phyloP scores from a whole-genome alignment of 805 yeast species.

The Candida gorgasii region DNA sequence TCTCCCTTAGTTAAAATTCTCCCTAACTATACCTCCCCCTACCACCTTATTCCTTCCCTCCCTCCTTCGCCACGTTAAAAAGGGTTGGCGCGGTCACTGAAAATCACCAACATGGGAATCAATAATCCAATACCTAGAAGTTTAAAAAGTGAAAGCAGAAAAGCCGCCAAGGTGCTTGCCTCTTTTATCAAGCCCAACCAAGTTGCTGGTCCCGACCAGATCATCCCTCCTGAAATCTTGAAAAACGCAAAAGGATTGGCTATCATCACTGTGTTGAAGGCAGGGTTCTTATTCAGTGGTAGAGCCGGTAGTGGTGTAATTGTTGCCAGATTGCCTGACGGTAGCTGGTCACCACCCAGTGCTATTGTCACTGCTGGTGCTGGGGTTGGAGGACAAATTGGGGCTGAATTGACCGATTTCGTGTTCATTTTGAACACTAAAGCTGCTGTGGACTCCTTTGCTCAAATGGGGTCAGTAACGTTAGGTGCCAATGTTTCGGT shows the following conservation, averaged over 20 bases:
- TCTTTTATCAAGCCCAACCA: conserved; percentile 95
- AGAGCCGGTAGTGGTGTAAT: conserved; percentile 97
- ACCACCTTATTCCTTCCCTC: not conserved
- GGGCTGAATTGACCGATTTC: conserved; percentile 94
- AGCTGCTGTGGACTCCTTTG: conserved; percentile 90
- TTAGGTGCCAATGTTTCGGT: conserved; percentile 93
- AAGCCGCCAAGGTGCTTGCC: conserved; percentile 89
- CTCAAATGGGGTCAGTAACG: conserved; percentile 91
- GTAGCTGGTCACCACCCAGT: conserved; percentile 96
- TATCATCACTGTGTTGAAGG: conserved; percentile 89
- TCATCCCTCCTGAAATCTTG: conserved; percentile 86
- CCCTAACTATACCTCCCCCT: too few species aligned
- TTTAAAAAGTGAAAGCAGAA: conserved; percentile 82
- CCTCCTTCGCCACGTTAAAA: not conserved
- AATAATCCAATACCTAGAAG: conserved; percentile 96
- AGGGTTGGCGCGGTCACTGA: not conserved
- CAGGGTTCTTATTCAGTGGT: conserved; percentile 94
- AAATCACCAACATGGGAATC: conserved; percentile 42
- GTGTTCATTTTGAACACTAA: conserved; percentile 86
- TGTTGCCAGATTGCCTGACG: conserved; percentile 92
- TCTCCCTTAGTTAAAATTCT: too few species aligned
- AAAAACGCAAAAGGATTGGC: conserved; percentile 93
- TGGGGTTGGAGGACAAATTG: conserved; percentile 97
- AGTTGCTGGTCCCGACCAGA: conserved; percentile 79
- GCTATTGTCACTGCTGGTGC: conserved; percentile 97